Conservation (phyloP, 2,329 filamentous ascomycete genomes). For the Arachnomyces sp. region DNA sequence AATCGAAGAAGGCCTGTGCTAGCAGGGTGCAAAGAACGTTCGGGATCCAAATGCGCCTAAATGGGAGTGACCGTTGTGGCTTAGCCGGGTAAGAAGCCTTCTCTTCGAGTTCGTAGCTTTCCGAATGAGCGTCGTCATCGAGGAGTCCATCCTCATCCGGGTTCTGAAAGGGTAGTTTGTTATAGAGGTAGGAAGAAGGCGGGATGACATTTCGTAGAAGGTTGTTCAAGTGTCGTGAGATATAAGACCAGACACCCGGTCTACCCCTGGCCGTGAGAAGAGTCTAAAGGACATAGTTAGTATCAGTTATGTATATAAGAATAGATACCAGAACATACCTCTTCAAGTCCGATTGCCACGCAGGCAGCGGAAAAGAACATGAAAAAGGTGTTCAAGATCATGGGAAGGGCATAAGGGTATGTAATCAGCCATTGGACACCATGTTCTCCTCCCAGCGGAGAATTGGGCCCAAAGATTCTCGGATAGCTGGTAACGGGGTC, state of each 20-base stretch:
- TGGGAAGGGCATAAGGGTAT: conserved; percentile 63
- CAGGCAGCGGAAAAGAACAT: conserved; percentile 47
- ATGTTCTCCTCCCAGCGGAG: conserved; percentile 46
- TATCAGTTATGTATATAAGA: neutral
- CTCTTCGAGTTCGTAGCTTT: conserved; percentile 32
- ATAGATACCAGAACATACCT: conserved; percentile 27
- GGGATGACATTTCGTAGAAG: conserved; percentile 19
- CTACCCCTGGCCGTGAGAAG: conserved; percentile 40
- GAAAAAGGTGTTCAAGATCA: conserved; percentile 56
- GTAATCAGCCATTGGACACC: conserved; percentile 55
- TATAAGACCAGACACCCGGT: conserved; percentile 37
- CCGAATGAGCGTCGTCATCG: conserved; percentile 22
- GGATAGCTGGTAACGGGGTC: conserved; percentile 60
- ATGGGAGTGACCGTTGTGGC: conserved; percentile 38
- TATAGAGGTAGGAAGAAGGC: conserved; percentile 26
- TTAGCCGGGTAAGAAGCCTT: conserved; percentile 25
- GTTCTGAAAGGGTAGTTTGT: conserved; percentile 27
- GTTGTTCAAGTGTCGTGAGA: conserved; percentile 23
- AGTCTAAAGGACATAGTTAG: conserved; percentile 31
- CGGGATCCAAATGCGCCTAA: conserved; percentile 47
- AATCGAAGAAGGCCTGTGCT: conserved; percentile 62
- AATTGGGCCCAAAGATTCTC: conserved; percentile 52
- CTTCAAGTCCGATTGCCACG: conserved; percentile 59
- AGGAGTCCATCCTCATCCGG: conserved; percentile 30
- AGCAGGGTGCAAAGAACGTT: conserved; percentile 52